Evolutionary conservation across 2,329 filamentous ascomycete species (phyloP).

Genomic region (Alternaria viburni): DNA sequence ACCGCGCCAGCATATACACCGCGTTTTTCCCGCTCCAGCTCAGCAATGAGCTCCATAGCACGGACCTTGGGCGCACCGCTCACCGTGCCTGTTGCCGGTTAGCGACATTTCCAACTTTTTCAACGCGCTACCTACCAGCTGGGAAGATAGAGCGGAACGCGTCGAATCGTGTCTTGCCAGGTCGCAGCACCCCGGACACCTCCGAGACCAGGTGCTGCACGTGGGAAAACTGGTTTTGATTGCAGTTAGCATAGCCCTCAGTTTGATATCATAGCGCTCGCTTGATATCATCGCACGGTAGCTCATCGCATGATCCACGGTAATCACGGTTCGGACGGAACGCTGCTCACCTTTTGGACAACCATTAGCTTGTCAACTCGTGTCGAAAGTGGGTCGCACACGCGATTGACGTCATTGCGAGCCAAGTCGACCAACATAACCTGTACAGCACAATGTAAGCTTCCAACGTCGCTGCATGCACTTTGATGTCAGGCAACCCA

Average conservation of each 20-base stretch:
- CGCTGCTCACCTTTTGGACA: conserved; percentile 44
- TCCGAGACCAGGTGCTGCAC: conserved; percentile 97
- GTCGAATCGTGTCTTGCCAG: conserved; percentile 87
- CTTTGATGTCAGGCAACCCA: conserved; percentile 20
- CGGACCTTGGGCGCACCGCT: conserved; percentile 94
- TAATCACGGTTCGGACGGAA: conserved; percentile 11
- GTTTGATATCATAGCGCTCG: neutral
- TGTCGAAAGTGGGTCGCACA: conserved; percentile 88
- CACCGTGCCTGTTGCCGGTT: conserved; percentile 65
- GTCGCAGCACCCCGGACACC: conserved; percentile 86
- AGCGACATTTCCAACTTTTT: conserved; percentile 16
- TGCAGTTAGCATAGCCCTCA: conserved; percentile 11
- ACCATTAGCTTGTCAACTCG: conserved; percentile 94
- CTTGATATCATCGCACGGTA: neutral
- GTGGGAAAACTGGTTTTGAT: conserved; percentile 74
- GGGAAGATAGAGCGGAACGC: conserved; percentile 97
- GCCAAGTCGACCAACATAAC: conserved; percentile 98
- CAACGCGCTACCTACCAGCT: conserved; percentile 63
- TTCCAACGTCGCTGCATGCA: conserved; percentile 64
- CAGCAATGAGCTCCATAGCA: conserved; percentile 96
- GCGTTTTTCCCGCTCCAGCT: conserved; percentile 91
- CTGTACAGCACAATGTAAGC: conserved; percentile 57
- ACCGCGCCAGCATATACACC: conserved; percentile 96
- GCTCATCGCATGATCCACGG: conserved; percentile 4
- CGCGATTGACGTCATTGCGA: conserved; percentile 94